Base-by-base conservation (phyloP, 163 green algal species). In the Chloromonas sp. region DNA sequence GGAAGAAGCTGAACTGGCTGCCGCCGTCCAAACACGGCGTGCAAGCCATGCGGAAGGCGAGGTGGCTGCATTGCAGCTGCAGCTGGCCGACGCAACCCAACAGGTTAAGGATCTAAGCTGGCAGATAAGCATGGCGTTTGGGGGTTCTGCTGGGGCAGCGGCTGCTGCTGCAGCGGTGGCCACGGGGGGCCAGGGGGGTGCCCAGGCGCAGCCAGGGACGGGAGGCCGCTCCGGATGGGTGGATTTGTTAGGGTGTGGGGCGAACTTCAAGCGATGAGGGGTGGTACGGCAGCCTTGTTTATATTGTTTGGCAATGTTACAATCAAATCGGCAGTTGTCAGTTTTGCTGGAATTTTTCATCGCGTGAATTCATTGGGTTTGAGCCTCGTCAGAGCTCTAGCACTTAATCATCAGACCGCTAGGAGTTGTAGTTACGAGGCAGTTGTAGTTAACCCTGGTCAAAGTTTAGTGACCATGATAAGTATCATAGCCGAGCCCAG, bases 1-100 rank as follows among this genome's bases (percentile, higher is more conserved):
- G 83, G 88, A 91, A 58, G 88, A 91, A 74, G 87, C 88, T 62
- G 88, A 91, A 84, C 84, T 91, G 60, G 86, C 85, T 5, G 88
- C 86, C 2, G 84, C 86, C n/a, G 88, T 91, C 8, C 86, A 89
- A 81, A 88, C 86, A 66, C 78, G 88, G 78, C 84, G 88, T 66
- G 88, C 88, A 3, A 84, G 81, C 36, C 82, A 60, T 57, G 84
- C 86, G 61, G 88, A 91, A 79, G 81, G 14, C 36, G 88, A 91
- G 82, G 58, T 89, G n/a, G 61, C 78, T 0, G 1, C 60, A 1
- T 3, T 91, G 14, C 85, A 87, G n/a, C 11, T n/a, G 61, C 87
- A 91, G 85, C 78, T 91, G 14, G 74, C 84, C 3, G 87, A 88
- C 0, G 61, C 81, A 0, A 81, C 87, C 58, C 85, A 80, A 58